Base-by-base conservation (phyloP, 371 early-diverging fungal genomes). In the Mucor irregularis region DNA sequence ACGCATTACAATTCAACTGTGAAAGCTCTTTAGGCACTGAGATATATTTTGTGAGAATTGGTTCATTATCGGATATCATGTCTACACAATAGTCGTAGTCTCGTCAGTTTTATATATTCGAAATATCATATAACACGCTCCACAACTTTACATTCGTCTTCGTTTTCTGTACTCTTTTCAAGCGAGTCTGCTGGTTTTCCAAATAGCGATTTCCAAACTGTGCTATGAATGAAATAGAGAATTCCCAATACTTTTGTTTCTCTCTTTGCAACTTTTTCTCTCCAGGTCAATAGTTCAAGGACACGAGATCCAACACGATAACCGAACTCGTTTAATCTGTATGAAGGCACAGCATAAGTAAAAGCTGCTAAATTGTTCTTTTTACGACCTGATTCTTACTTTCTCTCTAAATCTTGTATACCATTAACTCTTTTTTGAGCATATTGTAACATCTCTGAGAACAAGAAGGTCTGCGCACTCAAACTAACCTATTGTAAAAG, bases 61-160 rank as follows among this genome's bases (percentile, higher is more conserved):
- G 96, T 45, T 98, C 96, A 59, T 96, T 96, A 69, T 98, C 98
- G 16, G 91, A 90, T 31, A 98, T 93, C 98, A 98, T 98, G 62
- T 96, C 91, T 94, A 71, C 19, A 11, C 4, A 46, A 14, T 21
- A n/a, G 37, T 37, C 21, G 11, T 31, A 9, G 9, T 10, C 17
- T 14, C 21, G 16, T 54, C 35, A 5, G 3, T 13, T 19, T 38
- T 11, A 9, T n/a, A 3, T 11, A 1, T 10, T 34, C 11, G 11
- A 9, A 11, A 34, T 9, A 34, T 11, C 35, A 34, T 34, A 10
- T 38, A 10, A 10, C 9, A 38, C 19, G 19, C 19, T n/a, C 25
- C 10, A 16, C 25, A 21, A 24, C 48, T 78, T 52, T 78, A 90
- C 92, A 97, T 84, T 98, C 97, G 56, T 97, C 97, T 38, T 95